A percentile compares a stretch with the other conserved stretches of the same genome.
Conservation (phyloP, 1,284 basidiomycete genomes). For the Cryptococcus neoformans region DNA sequence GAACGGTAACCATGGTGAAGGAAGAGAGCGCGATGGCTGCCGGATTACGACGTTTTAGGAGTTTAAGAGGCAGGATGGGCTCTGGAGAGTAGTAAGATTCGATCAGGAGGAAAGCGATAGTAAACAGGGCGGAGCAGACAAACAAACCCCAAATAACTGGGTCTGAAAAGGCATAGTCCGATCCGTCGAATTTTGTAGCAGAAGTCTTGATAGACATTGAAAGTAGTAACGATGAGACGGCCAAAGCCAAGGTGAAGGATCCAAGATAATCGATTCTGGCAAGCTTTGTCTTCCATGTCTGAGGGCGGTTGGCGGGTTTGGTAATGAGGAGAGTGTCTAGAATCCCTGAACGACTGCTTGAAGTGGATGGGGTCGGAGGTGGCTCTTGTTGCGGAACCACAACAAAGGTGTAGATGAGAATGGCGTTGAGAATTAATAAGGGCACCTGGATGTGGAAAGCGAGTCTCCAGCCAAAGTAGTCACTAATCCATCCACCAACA, state of each 20-base stretch:
- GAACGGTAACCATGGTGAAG: slow-evolving; percentile 59
- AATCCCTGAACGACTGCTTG: not conserved
- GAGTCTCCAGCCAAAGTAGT: slow-evolving; percentile 68
- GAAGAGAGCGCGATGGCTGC: slow-evolving; percentile 74
- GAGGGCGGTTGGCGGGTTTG: not conserved
- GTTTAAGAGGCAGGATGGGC: slow-evolving; percentile 76
- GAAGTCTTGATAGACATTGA: slow-evolving; percentile 73
- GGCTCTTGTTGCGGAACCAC: slow-evolving; percentile 6
- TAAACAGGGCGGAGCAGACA: slow-evolving; percentile 56
- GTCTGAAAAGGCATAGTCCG: slow-evolving; percentile 59
- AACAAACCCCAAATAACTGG: slow-evolving; percentile 67
- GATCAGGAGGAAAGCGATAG: slow-evolving; percentile 62
- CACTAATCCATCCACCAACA: slow-evolving; percentile 79
- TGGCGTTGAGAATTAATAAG: slow-evolving; percentile 15
- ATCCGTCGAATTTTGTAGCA: slow-evolving; percentile 16
- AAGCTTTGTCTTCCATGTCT: slow-evolving; percentile 59
- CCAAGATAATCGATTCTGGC: slow-evolving; percentile 77
- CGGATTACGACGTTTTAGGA: slow-evolving; percentile 65
- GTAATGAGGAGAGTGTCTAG: not conserved
- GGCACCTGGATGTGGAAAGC: slow-evolving; percentile 62
- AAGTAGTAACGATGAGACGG: slow-evolving; percentile 69
- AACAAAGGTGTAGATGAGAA: slow-evolving; percentile 14
- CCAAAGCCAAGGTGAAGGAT: slow-evolving; percentile 67
- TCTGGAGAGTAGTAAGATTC: slow-evolving; percentile 69
- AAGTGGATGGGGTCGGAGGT: not conserved